Evolutionary conservation across 164 flowering plant genomes (phyloP).

Genomic region (Piper betle): DNA sequence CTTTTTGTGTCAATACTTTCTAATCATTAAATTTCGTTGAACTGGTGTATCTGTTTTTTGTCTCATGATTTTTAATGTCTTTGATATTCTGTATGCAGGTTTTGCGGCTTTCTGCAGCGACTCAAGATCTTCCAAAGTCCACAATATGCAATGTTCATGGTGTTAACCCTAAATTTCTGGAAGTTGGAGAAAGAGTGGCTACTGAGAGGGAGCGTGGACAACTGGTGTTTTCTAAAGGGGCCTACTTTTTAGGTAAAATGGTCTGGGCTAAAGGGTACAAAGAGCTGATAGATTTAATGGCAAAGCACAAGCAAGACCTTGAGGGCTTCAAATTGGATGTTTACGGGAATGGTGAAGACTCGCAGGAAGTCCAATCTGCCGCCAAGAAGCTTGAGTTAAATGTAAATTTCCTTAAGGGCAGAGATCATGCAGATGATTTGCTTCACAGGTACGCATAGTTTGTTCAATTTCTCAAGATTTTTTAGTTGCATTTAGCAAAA

Average conservation of each 20-base stretch:
- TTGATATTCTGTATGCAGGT: constrained; percentile 35
- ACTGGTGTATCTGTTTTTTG: not conserved
- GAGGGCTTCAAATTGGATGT: constrained; percentile 82
- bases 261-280: constrained; percentile 98
- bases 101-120: constrained; percentile 93
- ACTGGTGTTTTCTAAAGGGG: constrained; percentile 80
- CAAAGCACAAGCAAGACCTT: constrained; percentile 69
- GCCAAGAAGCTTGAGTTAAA: constrained; percentile 64
- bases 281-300: constrained; percentile 76
- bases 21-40: no score
- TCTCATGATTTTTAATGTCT: not conserved
- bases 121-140: constrained; percentile 87
- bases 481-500: no score
- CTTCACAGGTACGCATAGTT: constrained; percentile 55
- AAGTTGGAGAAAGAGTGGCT: constrained; percentile 78
- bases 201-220: constrained; percentile 69
- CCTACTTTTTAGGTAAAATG: constrained; percentile 95
- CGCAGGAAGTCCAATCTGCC: constrained; percentile 69
- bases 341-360: constrained; percentile 96
- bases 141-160: constrained; percentile 95
- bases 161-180: constrained; percentile 85
- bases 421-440: constrained; percentile 95
- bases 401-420: constrained; percentile 74
- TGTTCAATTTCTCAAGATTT: not conserved
- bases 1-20: no score